Evolutionary conservation across 73 alveolate species (phyloP).

Genomic region (Diophrys appendiculata): DNA sequence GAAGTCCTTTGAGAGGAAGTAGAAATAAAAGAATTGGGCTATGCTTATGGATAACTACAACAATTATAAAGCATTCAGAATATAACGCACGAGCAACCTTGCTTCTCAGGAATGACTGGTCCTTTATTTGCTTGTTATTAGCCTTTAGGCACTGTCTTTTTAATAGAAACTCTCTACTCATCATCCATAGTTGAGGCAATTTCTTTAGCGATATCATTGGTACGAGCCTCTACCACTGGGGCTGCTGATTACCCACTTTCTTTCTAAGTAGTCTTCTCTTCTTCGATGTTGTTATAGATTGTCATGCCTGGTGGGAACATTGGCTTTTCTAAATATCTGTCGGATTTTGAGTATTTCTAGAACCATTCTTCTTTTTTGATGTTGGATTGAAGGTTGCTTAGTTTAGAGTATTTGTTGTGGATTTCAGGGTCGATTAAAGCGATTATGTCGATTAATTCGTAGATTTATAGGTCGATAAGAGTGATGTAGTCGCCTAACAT

Average conservation of each 20-base stretch:
- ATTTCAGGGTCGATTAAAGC: background rate
- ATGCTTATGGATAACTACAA: too few relatives aligned
- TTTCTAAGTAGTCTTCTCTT: too few relatives aligned
- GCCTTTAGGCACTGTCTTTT: background rate
- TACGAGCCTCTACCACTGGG: background rate
- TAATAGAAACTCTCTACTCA: background rate
- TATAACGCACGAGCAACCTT: background rate
- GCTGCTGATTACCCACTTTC: background rate
- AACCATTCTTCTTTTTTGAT: conserved; percentile 22
- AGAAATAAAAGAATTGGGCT: too few relatives aligned
- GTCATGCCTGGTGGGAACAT: background rate
- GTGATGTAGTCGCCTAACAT: conserved; percentile 30
- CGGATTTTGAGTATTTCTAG: conserved; percentile 4
- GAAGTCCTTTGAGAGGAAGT: too few relatives aligned
- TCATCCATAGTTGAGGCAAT: background rate
- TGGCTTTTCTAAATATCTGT: conserved; percentile 10
- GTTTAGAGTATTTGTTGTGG: background rate
- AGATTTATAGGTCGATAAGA: conserved; percentile 14
- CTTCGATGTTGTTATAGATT: background rate
- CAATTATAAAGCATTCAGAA: too few relatives aligned
- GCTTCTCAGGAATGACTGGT: background rate
- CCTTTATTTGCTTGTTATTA: background rate
- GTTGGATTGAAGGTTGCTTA: background rate
- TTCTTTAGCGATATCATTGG: background rate
- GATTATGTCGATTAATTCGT: background rate